These are phyloP conservation scores for Trichoderma afroharzianum DNA, from an alignment of 2,329 filamentous ascomycete genomes.

Conservation along the genomic window DNA sequence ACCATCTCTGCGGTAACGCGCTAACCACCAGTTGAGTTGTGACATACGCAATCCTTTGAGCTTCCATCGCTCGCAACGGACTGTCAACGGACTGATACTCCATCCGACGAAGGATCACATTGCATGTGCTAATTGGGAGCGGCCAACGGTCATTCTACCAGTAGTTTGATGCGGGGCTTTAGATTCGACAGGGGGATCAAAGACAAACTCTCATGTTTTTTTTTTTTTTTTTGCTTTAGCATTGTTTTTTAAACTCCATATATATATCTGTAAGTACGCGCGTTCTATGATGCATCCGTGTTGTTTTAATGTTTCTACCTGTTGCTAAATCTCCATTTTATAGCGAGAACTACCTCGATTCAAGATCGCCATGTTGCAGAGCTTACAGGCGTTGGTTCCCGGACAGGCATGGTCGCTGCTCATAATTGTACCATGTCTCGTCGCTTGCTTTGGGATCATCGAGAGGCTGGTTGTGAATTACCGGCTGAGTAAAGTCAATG, in stretches of 20 bases:
- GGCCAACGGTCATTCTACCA: background rate
- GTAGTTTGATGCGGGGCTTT: background rate
- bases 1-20: background rate
- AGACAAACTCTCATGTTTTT: background rate
- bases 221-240: background rate
- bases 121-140: background rate
- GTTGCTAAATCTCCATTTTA: background rate
- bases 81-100: background rate
- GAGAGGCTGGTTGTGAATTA: background rate
- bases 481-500: constrained; percentile 4
- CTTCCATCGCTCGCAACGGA: background rate
- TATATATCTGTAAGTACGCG: background rate
- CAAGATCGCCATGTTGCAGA: background rate
- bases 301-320: background rate
- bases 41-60: background rate
- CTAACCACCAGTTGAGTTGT: background rate
- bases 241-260: background rate
- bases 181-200: background rate
- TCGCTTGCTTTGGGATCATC: background rate
- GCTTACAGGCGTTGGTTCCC: background rate
- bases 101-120: background rate
- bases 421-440: background rate
- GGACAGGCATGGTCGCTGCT: background rate
- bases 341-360: background rate
- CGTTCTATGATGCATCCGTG: background rate